Conservation (phyloP, 805 yeast genomes). For the Yamadazyma laniorum region DNA sequence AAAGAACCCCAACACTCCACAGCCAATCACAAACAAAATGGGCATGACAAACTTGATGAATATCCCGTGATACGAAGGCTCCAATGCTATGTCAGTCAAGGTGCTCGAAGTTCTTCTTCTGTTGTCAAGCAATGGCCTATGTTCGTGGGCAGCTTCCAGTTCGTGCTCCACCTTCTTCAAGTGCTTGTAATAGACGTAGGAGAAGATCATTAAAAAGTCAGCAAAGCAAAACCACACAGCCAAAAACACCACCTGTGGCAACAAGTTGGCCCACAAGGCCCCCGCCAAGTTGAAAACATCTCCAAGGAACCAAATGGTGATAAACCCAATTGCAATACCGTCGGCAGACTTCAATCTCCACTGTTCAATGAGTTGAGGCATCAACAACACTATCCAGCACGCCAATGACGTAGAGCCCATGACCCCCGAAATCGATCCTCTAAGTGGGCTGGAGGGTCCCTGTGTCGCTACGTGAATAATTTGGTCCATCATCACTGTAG, state of each 20-base stretch:
- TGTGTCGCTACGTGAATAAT: constrained; percentile 1
- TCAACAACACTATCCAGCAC: constrained; percentile 72
- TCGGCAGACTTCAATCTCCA: constrained; percentile 75
- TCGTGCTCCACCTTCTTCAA: constrained; percentile 21
- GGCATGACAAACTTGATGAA: constrained; percentile 58
- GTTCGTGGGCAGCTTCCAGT: background rate
- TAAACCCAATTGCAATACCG: constrained; percentile 69
- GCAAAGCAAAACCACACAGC: constrained; percentile 79
- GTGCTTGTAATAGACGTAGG: constrained; percentile 56
- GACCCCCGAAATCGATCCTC: constrained; percentile 55
- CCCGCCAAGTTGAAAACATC: constrained; percentile 69
- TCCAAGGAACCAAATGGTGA: constrained; percentile 69
- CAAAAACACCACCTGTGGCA: constrained; percentile 67
- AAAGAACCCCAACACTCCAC: constrained; percentile 62
- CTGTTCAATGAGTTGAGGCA: constrained; percentile 79
- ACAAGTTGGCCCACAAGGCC: constrained; percentile 63
- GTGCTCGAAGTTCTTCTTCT: constrained; percentile 55
- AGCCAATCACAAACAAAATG: constrained; percentile 54
- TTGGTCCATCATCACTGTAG: constrained; percentile 2
- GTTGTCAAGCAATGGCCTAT: constrained; percentile 31
- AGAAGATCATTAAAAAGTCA: constrained; percentile 56
- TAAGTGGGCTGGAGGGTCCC: constrained; percentile 12
- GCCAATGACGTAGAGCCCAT: constrained; percentile 73
- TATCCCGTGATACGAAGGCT: constrained; percentile 45
- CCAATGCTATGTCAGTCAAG: constrained; percentile 48